phyloP scores from a whole-genome alignment of 805 yeast species.

The Tetrapisispora namnaoensis region DNA sequence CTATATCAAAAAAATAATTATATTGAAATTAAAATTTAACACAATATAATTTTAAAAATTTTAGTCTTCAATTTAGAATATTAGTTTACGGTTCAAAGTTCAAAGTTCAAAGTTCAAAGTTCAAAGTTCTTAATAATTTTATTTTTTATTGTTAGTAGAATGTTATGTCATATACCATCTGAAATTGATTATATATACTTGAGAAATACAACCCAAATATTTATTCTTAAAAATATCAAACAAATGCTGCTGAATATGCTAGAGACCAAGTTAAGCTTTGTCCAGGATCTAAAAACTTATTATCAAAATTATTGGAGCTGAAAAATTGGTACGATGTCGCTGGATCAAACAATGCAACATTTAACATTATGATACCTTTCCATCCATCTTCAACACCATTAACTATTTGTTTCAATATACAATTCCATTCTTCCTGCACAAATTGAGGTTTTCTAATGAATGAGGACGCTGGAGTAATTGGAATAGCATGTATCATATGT shows the following conservation, averaged over 20 bases:
- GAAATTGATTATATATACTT: no score
- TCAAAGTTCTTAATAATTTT: neutral
- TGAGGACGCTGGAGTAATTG: constrained; percentile 58
- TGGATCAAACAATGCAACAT: constrained; percentile 69
- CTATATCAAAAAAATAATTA: no score
- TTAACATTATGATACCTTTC: constrained; percentile 64
- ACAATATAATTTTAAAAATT: no score
- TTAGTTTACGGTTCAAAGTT: no score
- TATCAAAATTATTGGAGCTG: constrained; percentile 41
- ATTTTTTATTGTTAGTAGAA: neutral
- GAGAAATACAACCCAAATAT: no score
- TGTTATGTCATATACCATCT: no score
- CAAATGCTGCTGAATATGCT: constrained; percentile 48
- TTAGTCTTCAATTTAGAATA: no score
- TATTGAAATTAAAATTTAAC: no score
- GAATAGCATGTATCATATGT: constrained; percentile 73
- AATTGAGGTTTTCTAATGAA: constrained; percentile 43
- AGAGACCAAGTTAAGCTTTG: constrained; percentile 83
- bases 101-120: neutral
- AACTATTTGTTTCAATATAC: constrained; percentile 37
- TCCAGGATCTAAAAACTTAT: constrained; percentile 64
- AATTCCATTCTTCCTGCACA: constrained; percentile 53
- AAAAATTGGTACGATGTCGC: constrained; percentile 52
- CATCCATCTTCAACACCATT: constrained; percentile 52
- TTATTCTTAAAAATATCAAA: neutral